Conservation (phyloP, 805 yeast genomes). For the Hermanozyma aechmeae region DNA sequence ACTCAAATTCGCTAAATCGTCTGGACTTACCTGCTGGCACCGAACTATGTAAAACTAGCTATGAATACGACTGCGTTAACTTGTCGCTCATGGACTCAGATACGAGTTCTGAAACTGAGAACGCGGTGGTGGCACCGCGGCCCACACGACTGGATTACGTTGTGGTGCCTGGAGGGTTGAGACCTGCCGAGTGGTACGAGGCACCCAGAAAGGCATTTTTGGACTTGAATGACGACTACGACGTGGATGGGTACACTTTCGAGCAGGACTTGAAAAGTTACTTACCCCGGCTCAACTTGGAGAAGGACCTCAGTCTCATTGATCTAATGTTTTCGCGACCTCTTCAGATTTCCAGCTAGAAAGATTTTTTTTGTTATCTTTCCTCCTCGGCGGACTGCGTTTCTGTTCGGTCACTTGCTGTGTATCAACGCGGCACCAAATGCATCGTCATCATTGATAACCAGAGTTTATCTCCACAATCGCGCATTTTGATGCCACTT, state of each 20-base stretch:
- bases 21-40: constrained; percentile 7
- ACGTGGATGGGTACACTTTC: constrained; percentile 6
- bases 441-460: too few species aligned
- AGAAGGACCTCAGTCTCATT: constrained; percentile 8
- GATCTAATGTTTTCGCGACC: constrained; percentile 6
- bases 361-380: too few species aligned
- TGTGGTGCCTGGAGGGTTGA: too few species aligned
- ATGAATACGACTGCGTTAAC: constrained; percentile 8
- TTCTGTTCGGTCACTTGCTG: too few species aligned
- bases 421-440: too few species aligned
- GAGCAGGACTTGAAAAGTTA: constrained; percentile 8
- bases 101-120: constrained; percentile 1
- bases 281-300: constrained; percentile 8
- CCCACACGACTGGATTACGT: too few species aligned
- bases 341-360: not conserved
- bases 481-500: too few species aligned
- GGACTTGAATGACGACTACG: constrained; percentile 6
- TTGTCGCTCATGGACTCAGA: constrained; percentile 4
- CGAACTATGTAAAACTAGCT: constrained; percentile 1
- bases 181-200: too few species aligned
- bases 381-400: too few species aligned
- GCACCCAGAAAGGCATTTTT: constrained; percentile 3
- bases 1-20: not conserved
- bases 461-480: too few species aligned
- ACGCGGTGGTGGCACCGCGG: too few species aligned